Percentiles rank a stretch among this genome's conserved stretches.
Evolutionary conservation across 1,284 basidiomycete species (phyloP).

Genomic region (Cystobasidium slooffiae): DNA sequence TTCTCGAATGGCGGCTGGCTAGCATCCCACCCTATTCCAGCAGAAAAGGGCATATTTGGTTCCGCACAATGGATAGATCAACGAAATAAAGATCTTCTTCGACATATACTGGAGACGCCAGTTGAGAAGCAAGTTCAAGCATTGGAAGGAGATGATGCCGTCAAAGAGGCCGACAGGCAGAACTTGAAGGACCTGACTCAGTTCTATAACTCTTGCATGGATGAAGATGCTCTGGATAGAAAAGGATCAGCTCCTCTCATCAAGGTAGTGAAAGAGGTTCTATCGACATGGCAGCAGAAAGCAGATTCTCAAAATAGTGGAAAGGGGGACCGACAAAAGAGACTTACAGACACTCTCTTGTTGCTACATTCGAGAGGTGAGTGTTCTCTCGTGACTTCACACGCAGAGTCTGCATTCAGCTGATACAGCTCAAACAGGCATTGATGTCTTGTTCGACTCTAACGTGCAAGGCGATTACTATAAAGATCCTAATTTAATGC

Average conservation of each 20-base stretch:
- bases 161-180: constrained; percentile 63
- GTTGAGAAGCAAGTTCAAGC: constrained; percentile 62
- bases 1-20: constrained; percentile 83
- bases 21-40: constrained; percentile 75
- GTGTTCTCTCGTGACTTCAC: constrained; percentile 37
- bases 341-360: constrained; percentile 75
- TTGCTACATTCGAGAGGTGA: constrained; percentile 83
- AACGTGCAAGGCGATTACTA: constrained; percentile 86
- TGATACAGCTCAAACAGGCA: constrained; percentile 61
- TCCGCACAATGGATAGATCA: constrained; percentile 58
- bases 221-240: constrained; percentile 64
- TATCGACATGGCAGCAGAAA: constrained; percentile 55
- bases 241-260: constrained; percentile 59
- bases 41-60: constrained; percentile 72
- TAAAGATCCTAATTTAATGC: constrained; percentile 83
- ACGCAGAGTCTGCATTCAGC: background rate
- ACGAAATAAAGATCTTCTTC: constrained; percentile 55
- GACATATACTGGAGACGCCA: constrained; percentile 40
- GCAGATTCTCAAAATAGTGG: constrained; percentile 48
- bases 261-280: constrained; percentile 58
- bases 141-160: constrained; percentile 31
- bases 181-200: constrained; percentile 78
- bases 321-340: constrained; percentile 48
- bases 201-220: constrained; percentile 81
- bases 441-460: constrained; percentile 77